These are phyloP conservation scores for Petunia axillaris DNA, from an alignment of 257 asterid genomes.

Conservation along the genomic window DNA sequence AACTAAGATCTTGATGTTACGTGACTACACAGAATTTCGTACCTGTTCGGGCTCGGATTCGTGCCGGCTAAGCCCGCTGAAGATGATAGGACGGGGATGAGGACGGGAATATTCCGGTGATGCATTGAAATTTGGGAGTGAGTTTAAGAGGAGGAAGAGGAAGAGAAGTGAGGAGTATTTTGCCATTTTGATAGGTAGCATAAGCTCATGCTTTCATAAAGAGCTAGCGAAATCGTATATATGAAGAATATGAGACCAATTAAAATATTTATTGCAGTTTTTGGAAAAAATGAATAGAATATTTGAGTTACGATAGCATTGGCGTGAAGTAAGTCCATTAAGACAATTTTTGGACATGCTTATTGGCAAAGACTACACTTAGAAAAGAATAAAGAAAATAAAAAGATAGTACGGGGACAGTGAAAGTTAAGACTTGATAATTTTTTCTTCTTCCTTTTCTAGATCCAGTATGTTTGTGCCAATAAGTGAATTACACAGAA, in stretches of 20 bases:
- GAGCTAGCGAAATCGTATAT: not conserved
- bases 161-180: constrained; percentile 15
- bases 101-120: constrained; percentile 72
- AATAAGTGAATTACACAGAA: not conserved
- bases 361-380: constrained; percentile 27
- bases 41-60: constrained; percentile 84
- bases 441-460: not conserved
- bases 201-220: not conserved
- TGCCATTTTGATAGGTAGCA: constrained; percentile 31
- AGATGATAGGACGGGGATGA: constrained; percentile 53
- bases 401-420: not conserved
- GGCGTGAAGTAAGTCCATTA: constrained; percentile 42
- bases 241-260: not conserved
- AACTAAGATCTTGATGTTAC: not conserved
- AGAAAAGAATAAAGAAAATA: not conserved
- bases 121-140: constrained; percentile 25
- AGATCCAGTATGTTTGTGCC: not conserved
- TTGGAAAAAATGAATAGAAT: not conserved
- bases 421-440: not conserved
- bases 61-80: constrained; percentile 40
- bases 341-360: constrained; percentile 34
- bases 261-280: not conserved
- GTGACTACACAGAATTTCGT: not conserved
- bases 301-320: constrained; percentile 24
- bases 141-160: constrained; percentile 27